Conservation (phyloP, 2,329 filamentous ascomycete genomes). For the Cladophialophora bantiana region DNA sequence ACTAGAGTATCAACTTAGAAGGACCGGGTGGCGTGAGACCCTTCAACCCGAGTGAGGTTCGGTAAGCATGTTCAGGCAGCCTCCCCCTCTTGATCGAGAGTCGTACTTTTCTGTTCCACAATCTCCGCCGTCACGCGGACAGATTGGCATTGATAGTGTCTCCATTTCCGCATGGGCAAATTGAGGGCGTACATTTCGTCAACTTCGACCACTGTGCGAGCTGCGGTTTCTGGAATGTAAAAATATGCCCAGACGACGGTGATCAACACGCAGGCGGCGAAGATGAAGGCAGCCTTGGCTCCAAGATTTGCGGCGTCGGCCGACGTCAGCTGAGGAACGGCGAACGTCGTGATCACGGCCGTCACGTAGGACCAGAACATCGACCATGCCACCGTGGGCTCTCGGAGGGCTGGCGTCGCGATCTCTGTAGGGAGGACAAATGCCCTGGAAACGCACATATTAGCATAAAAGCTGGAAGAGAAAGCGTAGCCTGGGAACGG, state of each 20-base stretch:
- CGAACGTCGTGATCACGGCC: conserved; percentile 49
- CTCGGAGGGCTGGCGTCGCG: conserved; percentile 50
- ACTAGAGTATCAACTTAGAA: too few relatives aligned
- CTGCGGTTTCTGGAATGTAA: conserved; percentile 41
- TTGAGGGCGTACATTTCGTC: conserved; percentile 45
- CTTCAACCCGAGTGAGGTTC: too few relatives aligned
- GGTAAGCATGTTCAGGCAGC: too few relatives aligned
- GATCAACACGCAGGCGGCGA: conserved; percentile 39
- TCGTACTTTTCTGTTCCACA: background rate
- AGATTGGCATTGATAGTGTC: conserved; percentile 21
- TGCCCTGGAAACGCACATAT: background rate
- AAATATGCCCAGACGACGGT: conserved; percentile 39
- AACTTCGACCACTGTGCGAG: conserved; percentile 43
- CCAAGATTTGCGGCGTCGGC: conserved; percentile 38
- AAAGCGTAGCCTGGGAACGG: background rate
- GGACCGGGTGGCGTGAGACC: too few relatives aligned
- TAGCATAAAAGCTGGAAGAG: conserved; percentile 2
- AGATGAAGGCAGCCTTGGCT: conserved; percentile 43
- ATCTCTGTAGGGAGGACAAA: conserved; percentile 49
- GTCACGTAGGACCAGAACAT: conserved; percentile 49
- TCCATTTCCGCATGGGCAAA: conserved; percentile 41
- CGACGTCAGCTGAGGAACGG: conserved; percentile 48
- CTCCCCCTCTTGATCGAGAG: background rate
- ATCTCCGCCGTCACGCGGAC: background rate
- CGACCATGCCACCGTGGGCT: conserved; percentile 53